Evolutionary conservation across 2,329 filamentous ascomycete species (phyloP).

Genomic region (Colletotrichum euphorbiae): DNA sequence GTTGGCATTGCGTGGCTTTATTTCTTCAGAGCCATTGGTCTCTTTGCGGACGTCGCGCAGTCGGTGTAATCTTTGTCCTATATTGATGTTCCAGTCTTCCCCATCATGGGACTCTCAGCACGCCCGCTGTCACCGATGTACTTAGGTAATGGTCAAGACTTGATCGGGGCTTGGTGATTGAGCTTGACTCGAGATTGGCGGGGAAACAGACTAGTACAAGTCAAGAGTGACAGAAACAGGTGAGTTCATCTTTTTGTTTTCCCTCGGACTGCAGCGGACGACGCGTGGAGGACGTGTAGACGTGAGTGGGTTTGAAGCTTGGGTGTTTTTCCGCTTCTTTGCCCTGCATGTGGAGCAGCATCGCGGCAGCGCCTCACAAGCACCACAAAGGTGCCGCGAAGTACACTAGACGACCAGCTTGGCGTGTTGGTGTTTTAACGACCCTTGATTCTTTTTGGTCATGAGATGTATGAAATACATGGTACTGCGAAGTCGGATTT

Average conservation of each 20-base stretch:
- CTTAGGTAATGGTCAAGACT: conserved; percentile 24
- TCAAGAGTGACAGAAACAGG: background rate
- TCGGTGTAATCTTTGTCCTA: conserved; percentile 13
- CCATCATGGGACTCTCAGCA: background rate
- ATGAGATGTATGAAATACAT: background rate
- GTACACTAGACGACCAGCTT: background rate
- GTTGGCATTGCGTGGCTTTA: conserved; percentile 11
- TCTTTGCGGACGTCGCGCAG: background rate
- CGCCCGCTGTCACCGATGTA: background rate
- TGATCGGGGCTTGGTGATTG: background rate
- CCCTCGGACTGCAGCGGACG: background rate
- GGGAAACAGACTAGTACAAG: background rate
- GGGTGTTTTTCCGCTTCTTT: background rate
- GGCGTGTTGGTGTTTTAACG: background rate
- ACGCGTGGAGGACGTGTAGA: conserved; percentile 1
- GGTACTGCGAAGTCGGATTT: background rate
- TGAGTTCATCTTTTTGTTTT: background rate
- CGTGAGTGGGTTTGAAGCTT: conserved; percentile 16
- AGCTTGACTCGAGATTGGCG: conserved; percentile 8
- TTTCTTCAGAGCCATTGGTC: conserved; percentile 1
- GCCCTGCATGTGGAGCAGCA: no score
- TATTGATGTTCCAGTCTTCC: background rate
- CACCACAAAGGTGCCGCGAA: no score
- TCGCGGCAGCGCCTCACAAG: background rate
- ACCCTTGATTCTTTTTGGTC: conserved; percentile 27